These are phyloP conservation scores for Scenedesmus sp. DNA, from an alignment of 163 green algal species.

Conservation along the genomic window DNA sequence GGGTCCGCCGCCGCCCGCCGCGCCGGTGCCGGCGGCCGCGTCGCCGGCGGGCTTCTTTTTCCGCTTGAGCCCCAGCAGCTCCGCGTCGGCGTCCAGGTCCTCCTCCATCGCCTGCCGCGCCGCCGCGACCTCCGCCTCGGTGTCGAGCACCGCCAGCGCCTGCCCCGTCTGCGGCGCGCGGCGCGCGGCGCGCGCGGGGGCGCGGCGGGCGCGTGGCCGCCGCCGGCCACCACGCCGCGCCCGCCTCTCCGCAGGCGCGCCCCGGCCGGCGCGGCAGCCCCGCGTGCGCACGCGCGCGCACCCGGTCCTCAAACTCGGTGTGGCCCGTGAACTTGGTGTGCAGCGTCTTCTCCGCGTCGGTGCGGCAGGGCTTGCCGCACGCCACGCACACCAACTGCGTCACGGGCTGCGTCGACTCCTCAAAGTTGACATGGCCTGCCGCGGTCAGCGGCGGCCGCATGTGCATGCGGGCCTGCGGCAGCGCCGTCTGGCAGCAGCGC, in stretches of 20 bases:
- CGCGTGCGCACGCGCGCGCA: conserved; percentile 17
- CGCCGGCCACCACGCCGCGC: background rate
- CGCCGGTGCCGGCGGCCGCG: background rate
- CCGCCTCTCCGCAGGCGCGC: background rate
- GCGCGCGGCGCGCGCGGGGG: conserved; percentile 18
- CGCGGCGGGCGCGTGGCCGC: background rate
- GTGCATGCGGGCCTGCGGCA: background rate
- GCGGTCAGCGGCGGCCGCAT: background rate
- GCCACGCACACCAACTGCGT: conserved; percentile 73
- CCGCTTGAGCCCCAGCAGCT: conserved; percentile 43
- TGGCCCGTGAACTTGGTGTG: conserved; percentile 87
- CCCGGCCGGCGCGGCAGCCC: no score
- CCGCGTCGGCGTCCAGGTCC: conserved; percentile 50
- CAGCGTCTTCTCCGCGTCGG: conserved; percentile 75
- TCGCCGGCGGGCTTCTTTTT: conserved; percentile 39
- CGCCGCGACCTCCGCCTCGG: conserved; percentile 78
- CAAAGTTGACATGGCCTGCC: conserved; percentile 43
- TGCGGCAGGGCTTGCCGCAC: conserved; percentile 88
- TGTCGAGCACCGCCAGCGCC: conserved; percentile 67
- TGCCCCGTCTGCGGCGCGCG: conserved; percentile 57
- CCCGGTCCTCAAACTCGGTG: conserved; percentile 75
- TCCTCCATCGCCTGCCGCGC: conserved; percentile 52
- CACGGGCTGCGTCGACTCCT: conserved; percentile 49
- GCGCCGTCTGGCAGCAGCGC: background rate
- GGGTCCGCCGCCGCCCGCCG: background rate